Evolutionary conservation across 2,329 filamentous ascomycete species (phyloP), one percentile per base, ranked within the genome.

Genomic region (Neofusicoccum umdonicola): DNA sequence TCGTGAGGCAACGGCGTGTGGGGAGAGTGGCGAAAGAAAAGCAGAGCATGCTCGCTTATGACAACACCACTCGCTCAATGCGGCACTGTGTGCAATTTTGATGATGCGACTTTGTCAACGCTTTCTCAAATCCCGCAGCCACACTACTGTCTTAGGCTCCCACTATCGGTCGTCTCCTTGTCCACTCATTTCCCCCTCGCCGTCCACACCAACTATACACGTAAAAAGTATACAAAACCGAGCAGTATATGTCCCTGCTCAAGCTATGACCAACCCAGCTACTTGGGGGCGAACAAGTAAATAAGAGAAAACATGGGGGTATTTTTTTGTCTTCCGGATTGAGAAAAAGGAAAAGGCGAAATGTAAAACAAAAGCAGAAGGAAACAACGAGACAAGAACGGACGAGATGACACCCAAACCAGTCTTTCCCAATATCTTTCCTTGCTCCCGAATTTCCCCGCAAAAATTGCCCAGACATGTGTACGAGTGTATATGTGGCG

Each of bases 251-350:
- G 22, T 19, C 39, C 27, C 11, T 37, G 11, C 54, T 57, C 39
- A 44, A 31, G 19, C 39, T 34, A 57, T 44, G 54, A 34, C 54
- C 19, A 57, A 15, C 39, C 54, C 22, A 34, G 15, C 13, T 27
- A 22, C 6, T 15, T 34, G 41, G 27, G 27, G 27, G 27, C 27
- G 27, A 31, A 31, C n/a, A 7, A 27, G 31, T 44, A 31, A 44
- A 15, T 45, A 12, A 31, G 39, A 44, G 34, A 42, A 44, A 42
- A 42, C 4, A 15, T 35, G 13, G 54, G 54, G 54, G 54, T 41
- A 42, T 42, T 57, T 57, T 56, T 57, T 44, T 57, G 54, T 44
- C 54, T 57, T 57, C 54, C 39, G 44, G 27, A n/a, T 44, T 44
- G 17, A 42, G 22, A 27, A 12, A 31, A 31, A 31, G 27, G 19